Conservation (phyloP, 441 rosid species). For the Codiaeum variegatum region DNA sequence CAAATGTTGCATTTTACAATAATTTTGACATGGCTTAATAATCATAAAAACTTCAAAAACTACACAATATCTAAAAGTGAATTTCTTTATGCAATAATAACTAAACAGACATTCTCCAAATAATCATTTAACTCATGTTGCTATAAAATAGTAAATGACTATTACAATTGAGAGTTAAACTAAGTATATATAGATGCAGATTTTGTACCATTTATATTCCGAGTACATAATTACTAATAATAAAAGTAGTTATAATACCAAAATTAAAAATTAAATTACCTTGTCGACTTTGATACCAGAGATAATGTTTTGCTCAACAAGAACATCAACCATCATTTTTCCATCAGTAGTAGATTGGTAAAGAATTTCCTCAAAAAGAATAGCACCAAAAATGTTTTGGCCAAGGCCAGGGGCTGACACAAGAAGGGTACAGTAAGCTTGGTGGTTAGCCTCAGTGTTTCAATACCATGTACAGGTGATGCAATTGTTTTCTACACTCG, state of each 20-base stretch:
- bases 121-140: too few relatives aligned
- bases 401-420: conserved; percentile 77
- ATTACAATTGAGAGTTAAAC: too few relatives aligned
- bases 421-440: conserved; percentile 88
- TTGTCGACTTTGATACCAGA: conserved; percentile 94
- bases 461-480: conserved; percentile 90
- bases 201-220: conserved; percentile 51
- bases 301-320: conserved; percentile 72
- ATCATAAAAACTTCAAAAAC: background rate
- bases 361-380: conserved; percentile 88
- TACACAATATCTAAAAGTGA: too few relatives aligned
- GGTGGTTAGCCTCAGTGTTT: conserved; percentile 94
- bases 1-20: too few relatives aligned
- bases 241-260: background rate
- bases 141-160: too few relatives aligned
- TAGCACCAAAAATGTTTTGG: conserved; percentile 74
- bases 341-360: conserved; percentile 82
- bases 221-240: background rate
- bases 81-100: too few relatives aligned
- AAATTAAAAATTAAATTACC: conserved; percentile 32
- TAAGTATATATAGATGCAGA: background rate
- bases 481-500: conserved; percentile 69
- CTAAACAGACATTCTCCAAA: too few relatives aligned
- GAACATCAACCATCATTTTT: conserved; percentile 83
- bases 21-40: too few relatives aligned